Conservation (phyloP, 2,329 filamentous ascomycete species). For the Fonsecaea pedrosoi region DNA sequence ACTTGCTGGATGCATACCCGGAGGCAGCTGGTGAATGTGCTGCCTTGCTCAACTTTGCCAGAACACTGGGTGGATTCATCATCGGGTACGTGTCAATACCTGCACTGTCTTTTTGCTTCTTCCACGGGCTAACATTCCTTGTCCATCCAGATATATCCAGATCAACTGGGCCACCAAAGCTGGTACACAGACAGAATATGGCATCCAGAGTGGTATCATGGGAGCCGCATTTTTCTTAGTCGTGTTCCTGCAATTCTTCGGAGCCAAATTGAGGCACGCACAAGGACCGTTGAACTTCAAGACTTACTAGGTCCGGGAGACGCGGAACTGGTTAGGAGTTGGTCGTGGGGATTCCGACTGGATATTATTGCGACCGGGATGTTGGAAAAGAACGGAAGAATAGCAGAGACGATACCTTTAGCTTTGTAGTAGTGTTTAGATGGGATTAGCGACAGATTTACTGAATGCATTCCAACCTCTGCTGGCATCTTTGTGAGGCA, state of each 20-base stretch:
- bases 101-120: background rate
- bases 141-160: conserved; percentile 42
- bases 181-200: conserved; percentile 53
- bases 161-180: conserved; percentile 57
- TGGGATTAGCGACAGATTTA: conserved; percentile 1
- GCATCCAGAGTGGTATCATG: conserved; percentile 54
- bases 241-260: conserved; percentile 46
- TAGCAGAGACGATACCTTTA: conserved; percentile 10
- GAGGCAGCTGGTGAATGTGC: conserved; percentile 59
- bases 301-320: conserved; percentile 31
- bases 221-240: conserved; percentile 46
- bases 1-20: conserved; percentile 61
- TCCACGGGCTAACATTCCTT: background rate
- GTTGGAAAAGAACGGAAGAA: conserved; percentile 3
- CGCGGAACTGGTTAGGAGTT: background rate
- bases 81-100: conserved; percentile 43
- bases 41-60: conserved; percentile 58
- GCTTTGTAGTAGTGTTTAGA: background rate
- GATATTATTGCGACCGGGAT: background rate
- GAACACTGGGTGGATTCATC: conserved; percentile 55
- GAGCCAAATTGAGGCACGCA: conserved; percentile 46
- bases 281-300: conserved; percentile 47
- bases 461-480: background rate
- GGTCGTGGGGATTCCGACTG: too few species aligned
- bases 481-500: too few species aligned